A percentile compares a stretch with the other conserved stretches of the same genome.
Evolutionary conservation across 2,329 filamentous ascomycete species (phyloP).

Genomic region (Sporothrix brunneoviolacea): DNA sequence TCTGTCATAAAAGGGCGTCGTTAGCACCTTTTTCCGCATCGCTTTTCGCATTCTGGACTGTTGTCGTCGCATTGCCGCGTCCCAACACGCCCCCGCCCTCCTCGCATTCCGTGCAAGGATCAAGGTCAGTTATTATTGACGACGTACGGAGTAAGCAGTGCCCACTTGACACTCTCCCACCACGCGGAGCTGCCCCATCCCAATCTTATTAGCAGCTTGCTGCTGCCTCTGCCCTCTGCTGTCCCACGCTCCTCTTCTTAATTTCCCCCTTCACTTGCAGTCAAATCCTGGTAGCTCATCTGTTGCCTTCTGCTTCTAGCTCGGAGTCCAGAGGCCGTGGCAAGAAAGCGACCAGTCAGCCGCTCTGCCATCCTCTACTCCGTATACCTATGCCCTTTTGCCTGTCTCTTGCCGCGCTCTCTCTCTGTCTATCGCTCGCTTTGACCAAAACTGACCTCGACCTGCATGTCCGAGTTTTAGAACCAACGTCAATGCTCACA

Average conservation of each 20-base stretch:
- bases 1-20: neutral
- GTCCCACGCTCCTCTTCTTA: neutral
- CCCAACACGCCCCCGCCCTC: neutral
- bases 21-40: neutral
- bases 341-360: too few relatives aligned
- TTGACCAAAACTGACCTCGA: neutral
- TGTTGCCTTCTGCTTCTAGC: neutral
- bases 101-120: neutral
- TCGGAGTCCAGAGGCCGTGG: too few relatives aligned
- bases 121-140: neutral
- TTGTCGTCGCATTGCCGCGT: neutral
- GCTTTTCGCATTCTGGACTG: neutral
- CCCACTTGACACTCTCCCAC: slow-evolving; percentile 4
- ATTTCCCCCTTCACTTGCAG: neutral
- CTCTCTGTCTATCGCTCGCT: too few relatives aligned
- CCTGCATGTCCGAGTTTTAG: slow-evolving; percentile 5
- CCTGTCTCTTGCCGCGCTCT: too few relatives aligned
- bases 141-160: neutral
- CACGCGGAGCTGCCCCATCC: neutral
- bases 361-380: too few relatives aligned
- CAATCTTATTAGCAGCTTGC: slow-evolving; percentile 2
- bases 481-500: neutral
- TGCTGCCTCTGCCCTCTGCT: neutral
- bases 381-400: too few relatives aligned
- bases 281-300: neutral